A percentile compares a stretch with the other conserved stretches of the same genome.
These are phyloP conservation scores for Plenodomus tracheiphilus DNA, from an alignment of 2,329 filamentous ascomycete genomes.

Conservation along the genomic window DNA sequence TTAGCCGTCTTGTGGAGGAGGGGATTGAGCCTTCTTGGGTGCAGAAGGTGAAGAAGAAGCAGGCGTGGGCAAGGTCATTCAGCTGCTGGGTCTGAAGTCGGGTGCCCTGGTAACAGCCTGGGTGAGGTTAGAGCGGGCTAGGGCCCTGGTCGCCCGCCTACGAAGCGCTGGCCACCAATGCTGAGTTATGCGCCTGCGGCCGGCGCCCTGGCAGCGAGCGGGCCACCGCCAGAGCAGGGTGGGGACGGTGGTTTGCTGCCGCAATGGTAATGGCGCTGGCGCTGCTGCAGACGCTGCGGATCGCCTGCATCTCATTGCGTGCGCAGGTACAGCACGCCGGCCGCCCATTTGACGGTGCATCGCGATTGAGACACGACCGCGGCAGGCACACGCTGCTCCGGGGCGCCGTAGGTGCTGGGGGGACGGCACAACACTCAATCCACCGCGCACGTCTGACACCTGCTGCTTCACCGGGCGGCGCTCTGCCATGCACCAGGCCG, in stretches of 20 bases:
- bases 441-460: slow-evolving; percentile 12
- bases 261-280: slow-evolving; percentile 12
- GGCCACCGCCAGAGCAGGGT: slow-evolving; percentile 13
- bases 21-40: slow-evolving; percentile 42
- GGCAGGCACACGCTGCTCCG: slow-evolving; percentile 13
- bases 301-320: slow-evolving; percentile 4
- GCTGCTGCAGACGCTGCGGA: slow-evolving; percentile 10
- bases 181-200: slow-evolving; percentile 24
- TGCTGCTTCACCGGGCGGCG: slow-evolving; percentile 16
- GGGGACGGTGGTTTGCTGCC: slow-evolving; percentile 19
- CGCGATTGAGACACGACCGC: slow-evolving; percentile 3
- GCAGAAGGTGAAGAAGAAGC: slow-evolving; percentile 43
- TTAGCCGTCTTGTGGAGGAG: slow-evolving; percentile 22
- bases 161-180: slow-evolving; percentile 33
- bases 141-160: slow-evolving; percentile 25
- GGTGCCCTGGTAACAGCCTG: slow-evolving; percentile 31
- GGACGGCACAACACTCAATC: too few relatives aligned
- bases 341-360: slow-evolving; percentile 17
- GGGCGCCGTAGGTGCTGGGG: too few relatives aligned
- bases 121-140: slow-evolving; percentile 30
- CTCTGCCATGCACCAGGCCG: slow-evolving; percentile 18
- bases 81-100: slow-evolving; percentile 40
- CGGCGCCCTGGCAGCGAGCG: slow-evolving; percentile 32
- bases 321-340: slow-evolving; percentile 19
- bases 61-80: slow-evolving; percentile 33